These are phyloP conservation scores for Sarcodon aspratus DNA, from an alignment of 768 basidiomycete genomes.

Conservation along the genomic window DNA sequence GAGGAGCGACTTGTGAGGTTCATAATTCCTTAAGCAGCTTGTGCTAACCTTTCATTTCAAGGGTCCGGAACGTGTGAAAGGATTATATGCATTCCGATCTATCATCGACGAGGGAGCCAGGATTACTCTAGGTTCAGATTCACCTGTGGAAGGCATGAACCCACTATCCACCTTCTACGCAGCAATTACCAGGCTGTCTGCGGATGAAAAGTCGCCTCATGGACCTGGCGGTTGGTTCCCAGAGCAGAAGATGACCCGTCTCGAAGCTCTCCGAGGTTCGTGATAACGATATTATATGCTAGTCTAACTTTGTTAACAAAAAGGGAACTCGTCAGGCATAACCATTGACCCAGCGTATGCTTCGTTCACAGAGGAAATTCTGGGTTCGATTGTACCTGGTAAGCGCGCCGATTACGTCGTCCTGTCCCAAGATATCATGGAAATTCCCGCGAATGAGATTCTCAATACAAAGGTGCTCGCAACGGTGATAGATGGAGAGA, in stretches of 20 bases:
- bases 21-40: no score
- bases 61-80: conserved; percentile 79
- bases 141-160: conserved; percentile 81
- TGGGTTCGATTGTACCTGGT: conserved; percentile 71
- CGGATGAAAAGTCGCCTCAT: conserved; percentile 66
- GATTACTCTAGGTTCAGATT: conserved; percentile 80
- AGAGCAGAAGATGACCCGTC: conserved; percentile 61
- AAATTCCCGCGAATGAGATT: conserved; percentile 42
- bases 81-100: conserved; percentile 79
- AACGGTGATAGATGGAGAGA: conserved; percentile 69
- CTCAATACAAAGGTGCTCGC: conserved; percentile 56
- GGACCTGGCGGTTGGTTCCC: conserved; percentile 86
- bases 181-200: conserved; percentile 67
- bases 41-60: conserved; percentile 12
- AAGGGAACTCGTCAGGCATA: conserved; percentile 43
- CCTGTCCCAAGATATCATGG: conserved; percentile 75
- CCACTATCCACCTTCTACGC: conserved; percentile 82
- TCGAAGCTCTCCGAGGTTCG: conserved; percentile 64
- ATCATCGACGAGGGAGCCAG: conserved; percentile 51
- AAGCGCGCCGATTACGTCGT: conserved; percentile 84
- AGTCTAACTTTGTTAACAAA: background rate
- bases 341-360: conserved; percentile 84
- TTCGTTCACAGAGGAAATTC: conserved; percentile 58
- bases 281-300: background rate
- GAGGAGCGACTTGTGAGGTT: conserved; percentile 60